Conservation (phyloP, 768 basidiomycete species). For the Lentinus brumalis region DNA sequence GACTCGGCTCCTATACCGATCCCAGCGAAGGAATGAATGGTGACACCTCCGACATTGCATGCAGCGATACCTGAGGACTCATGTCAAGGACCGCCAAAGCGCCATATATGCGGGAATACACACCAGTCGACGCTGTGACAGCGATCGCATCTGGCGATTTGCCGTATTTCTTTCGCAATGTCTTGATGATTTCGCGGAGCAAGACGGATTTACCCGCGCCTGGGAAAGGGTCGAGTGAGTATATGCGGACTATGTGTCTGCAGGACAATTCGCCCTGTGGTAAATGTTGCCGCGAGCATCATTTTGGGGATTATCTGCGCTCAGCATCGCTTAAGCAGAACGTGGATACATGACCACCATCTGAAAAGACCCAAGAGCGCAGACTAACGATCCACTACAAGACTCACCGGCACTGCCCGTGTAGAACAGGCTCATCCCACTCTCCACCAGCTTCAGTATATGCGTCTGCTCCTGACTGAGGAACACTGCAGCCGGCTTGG, state of each 20-base stretch:
- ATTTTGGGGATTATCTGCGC: no score
- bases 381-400: neutral
- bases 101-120: conserved; percentile 6
- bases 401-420: conserved; percentile 93
- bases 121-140: conserved; percentile 93
- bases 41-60: conserved; percentile 95
- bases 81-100: neutral
- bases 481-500: conserved; percentile 46
- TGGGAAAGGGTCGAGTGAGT: conserved; percentile 35
- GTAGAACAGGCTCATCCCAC: conserved; percentile 84
- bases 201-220: conserved; percentile 98
- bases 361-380: no score
- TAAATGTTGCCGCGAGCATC: no score
- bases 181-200: conserved; percentile 85
- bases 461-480: conserved; percentile 87
- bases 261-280: no score
- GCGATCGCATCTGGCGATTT: conserved; percentile 75
- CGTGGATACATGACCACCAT: no score
- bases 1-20: conserved; percentile 80
- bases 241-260: neutral
- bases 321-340: no score
- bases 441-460: conserved; percentile 76
- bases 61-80: conserved; percentile 77
- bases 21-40: conserved; percentile 94
- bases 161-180: conserved; percentile 56